phyloP scores from a whole-genome alignment of 257 asterid species.

The Lantana camara region DNA sequence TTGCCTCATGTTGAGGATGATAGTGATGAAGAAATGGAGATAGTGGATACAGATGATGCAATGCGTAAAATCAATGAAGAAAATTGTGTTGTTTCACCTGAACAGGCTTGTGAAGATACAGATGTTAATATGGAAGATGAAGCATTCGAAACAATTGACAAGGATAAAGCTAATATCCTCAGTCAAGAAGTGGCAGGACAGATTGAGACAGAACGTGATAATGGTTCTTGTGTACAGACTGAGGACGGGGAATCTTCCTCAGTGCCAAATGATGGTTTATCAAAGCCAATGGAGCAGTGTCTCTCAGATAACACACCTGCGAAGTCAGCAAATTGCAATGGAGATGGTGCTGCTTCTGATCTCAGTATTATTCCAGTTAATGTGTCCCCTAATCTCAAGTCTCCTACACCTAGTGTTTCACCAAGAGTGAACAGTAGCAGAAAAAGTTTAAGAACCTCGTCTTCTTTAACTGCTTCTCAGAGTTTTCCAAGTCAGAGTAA shows the following conservation, averaged over 20 bases:
- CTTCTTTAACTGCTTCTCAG: conserved; percentile 58
- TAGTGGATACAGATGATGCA: conserved; percentile 52
- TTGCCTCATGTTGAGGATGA: conserved; percentile 70
- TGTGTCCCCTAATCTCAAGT: conserved; percentile 54
- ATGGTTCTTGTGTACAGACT: conserved; percentile 31
- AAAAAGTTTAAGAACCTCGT: conserved; percentile 84
- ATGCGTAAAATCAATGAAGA: conserved; percentile 36
- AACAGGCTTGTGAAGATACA: conserved; percentile 44
- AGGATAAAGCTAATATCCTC: conserved; percentile 32
- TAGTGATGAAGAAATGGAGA: conserved; percentile 97
- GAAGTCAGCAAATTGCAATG: conserved; percentile 40
- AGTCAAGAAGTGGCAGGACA: conserved; percentile 18
- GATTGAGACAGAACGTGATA: conserved; percentile 19
- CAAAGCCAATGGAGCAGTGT: conserved; percentile 31
- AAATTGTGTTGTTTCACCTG: conserved; percentile 32
- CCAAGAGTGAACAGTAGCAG: conserved; percentile 67
- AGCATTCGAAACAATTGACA: conserved; percentile 45
- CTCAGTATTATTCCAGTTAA: conserved; percentile 41
- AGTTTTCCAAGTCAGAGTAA: conserved; percentile 37
- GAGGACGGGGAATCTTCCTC: conserved; percentile 31
- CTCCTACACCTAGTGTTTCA: conserved; percentile 88
- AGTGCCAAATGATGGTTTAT: conserved; percentile 27
- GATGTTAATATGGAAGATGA: conserved; percentile 82
- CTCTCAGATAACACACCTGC: conserved; percentile 38
- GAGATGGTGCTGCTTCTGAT: conserved; percentile 38